phyloP scores from a whole-genome alignment of 768 basidiomycete genomes.

The Macrolepiota albuminosa region DNA sequence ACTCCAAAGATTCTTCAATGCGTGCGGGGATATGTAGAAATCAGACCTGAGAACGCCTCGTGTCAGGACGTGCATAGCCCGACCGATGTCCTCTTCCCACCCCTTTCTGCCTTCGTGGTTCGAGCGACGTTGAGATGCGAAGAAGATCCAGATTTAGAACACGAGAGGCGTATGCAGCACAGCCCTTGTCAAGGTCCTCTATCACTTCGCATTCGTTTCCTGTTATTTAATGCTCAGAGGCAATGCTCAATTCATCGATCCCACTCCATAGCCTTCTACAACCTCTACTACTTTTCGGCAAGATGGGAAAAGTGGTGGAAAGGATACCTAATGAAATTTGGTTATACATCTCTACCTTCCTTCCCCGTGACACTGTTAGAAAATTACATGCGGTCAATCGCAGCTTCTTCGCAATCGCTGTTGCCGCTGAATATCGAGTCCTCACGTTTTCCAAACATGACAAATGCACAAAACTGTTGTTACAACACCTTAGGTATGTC shows the following conservation, averaged over 20 bases:
- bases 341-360: slow-evolving; percentile 16
- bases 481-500: slow-evolving; percentile 19
- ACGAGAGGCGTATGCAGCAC: background rate
- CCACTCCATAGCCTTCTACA: background rate
- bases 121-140: background rate
- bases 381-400: slow-evolving; percentile 19
- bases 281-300: no score
- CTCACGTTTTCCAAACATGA: slow-evolving; percentile 18
- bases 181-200: background rate
- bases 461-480: slow-evolving; percentile 18
- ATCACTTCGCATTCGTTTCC: background rate
- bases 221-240: background rate
- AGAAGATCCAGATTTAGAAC: background rate
- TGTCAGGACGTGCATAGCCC: background rate
- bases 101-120: background rate
- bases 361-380: slow-evolving; percentile 14
- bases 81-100: background rate
- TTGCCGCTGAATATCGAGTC: slow-evolving; percentile 16
- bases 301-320: slow-evolving; percentile 6
- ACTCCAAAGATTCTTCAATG: background rate
- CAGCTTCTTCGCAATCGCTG: slow-evolving; percentile 17
- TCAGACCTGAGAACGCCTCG: background rate
- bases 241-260: background rate
- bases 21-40: background rate
- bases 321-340: slow-evolving; percentile 20